These are phyloP conservation scores for Mycena galericulata DNA, from an alignment of 768 basidiomycete species.

Conservation along the genomic window DNA sequence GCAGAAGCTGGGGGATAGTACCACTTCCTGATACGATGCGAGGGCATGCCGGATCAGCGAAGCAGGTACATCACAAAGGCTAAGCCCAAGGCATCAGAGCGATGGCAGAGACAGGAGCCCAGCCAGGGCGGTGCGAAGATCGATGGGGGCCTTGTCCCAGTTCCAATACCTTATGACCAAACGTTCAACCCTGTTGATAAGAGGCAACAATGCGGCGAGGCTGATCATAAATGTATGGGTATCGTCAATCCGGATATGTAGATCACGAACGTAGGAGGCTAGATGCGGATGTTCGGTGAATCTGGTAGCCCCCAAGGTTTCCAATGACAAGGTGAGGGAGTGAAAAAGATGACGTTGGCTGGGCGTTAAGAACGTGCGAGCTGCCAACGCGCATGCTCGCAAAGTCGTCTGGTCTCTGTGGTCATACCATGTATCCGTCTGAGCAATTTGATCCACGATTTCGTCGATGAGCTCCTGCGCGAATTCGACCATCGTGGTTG, in stretches of 20 bases:
- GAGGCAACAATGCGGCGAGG: background rate
- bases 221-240: background rate
- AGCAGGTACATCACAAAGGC: too few relatives aligned
- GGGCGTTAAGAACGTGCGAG: background rate
- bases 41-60: background rate
- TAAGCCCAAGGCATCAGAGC: too few relatives aligned
- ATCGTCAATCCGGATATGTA: background rate
- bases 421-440: background rate
- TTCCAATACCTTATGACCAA: background rate
- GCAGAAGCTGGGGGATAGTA: too few relatives aligned
- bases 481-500: slow-evolving; percentile 2
- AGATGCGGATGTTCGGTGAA: background rate
- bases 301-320: background rate
- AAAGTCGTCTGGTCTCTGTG: background rate
- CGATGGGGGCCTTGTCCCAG: background rate
- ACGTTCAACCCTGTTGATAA: background rate
- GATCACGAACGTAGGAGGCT: slow-evolving; percentile 1
- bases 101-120: too few relatives aligned
- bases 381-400: background rate
- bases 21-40: background rate
- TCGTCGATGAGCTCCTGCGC: slow-evolving; percentile 8
- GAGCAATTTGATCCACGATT: background rate
- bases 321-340: background rate
- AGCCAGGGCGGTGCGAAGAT: too few relatives aligned
- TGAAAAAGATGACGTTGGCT: slow-evolving; percentile 6